A percentile compares a stretch with the other conserved stretches of the same genome.
Evolutionary conservation across 768 basidiomycete species (phyloP).

Genomic region (Leucogyrophana mollusca): DNA sequence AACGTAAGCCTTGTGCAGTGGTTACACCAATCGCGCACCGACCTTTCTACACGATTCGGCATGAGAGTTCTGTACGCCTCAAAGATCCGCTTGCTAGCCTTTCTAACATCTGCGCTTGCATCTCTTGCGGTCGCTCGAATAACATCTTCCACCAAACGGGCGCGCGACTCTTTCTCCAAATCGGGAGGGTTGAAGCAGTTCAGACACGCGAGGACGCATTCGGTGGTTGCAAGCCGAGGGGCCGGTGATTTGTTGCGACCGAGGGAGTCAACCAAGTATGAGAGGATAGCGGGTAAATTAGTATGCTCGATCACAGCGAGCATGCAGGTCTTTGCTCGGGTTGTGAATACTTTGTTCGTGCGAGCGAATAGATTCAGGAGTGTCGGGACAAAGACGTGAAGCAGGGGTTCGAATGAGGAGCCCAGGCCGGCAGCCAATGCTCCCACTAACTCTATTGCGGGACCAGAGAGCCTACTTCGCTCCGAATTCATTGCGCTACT

Average conservation of each 20-base stretch:
- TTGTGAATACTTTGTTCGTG: slow-evolving; percentile 76
- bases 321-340: slow-evolving; percentile 62
- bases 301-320: slow-evolving; percentile 62
- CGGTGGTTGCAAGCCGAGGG: slow-evolving; percentile 62
- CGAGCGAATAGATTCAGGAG: slow-evolving; percentile 67
- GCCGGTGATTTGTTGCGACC: slow-evolving; percentile 66
- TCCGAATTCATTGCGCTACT: slow-evolving; percentile 68
- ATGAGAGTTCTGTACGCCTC: slow-evolving; percentile 72
- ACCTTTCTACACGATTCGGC: slow-evolving; percentile 70
- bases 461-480: slow-evolving; percentile 66
- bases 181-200: slow-evolving; percentile 81
- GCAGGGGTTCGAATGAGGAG: slow-evolving; percentile 61
- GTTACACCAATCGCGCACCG: no score
- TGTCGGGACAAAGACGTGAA: slow-evolving; percentile 65
- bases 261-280: slow-evolving; percentile 55
- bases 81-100: slow-evolving; percentile 66
- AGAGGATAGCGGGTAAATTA: slow-evolving; percentile 61
- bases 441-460: slow-evolving; percentile 62
- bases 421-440: slow-evolving; percentile 55
- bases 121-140: slow-evolving; percentile 70
- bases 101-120: slow-evolving; percentile 73
- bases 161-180: slow-evolving; percentile 65
- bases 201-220: slow-evolving; percentile 62
- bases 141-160: slow-evolving; percentile 65
- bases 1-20: no score